Evolutionary conservation across 345 rosid genomes (phyloP).

Genomic region (Rhodamnia argentea): DNA sequence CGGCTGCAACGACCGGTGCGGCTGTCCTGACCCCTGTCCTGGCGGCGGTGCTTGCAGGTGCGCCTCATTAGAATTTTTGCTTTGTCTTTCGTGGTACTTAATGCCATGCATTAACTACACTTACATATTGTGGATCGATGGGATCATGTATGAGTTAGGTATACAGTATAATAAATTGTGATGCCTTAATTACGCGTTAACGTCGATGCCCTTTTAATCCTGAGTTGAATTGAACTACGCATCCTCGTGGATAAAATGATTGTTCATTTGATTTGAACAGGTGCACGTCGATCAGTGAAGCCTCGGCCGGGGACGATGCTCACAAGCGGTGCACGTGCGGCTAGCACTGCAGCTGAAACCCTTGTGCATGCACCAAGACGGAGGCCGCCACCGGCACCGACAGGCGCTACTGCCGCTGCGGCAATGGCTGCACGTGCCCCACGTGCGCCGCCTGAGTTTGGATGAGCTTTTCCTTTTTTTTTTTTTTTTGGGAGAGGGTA

Average conservation of each 20-base stretch:
- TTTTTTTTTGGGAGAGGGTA: too few species aligned
- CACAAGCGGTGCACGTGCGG: background rate
- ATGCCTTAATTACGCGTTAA: background rate
- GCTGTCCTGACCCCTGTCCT: background rate
- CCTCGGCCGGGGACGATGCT: background rate
- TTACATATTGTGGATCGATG: background rate
- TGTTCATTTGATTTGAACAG: background rate
- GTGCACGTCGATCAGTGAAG: background rate
- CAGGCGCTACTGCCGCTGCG: background rate
- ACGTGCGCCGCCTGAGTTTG: background rate
- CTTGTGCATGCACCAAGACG: background rate
- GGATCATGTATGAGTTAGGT: background rate
- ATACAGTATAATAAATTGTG: too few species aligned
- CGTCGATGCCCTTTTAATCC: background rate
- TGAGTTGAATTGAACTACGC: background rate
- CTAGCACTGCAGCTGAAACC: background rate
- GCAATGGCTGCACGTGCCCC: background rate
- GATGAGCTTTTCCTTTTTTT: background rate
- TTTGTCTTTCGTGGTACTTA: background rate
- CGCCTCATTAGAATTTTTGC: background rate
- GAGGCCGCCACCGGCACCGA: background rate
- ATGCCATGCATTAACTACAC: background rate
- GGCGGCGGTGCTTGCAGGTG: background rate
- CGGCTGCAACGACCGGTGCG: background rate
- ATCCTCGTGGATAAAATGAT: background rate